Conservation (phyloP, 2,329 filamentous ascomycete species). For the Xylariaceae sp. region DNA sequence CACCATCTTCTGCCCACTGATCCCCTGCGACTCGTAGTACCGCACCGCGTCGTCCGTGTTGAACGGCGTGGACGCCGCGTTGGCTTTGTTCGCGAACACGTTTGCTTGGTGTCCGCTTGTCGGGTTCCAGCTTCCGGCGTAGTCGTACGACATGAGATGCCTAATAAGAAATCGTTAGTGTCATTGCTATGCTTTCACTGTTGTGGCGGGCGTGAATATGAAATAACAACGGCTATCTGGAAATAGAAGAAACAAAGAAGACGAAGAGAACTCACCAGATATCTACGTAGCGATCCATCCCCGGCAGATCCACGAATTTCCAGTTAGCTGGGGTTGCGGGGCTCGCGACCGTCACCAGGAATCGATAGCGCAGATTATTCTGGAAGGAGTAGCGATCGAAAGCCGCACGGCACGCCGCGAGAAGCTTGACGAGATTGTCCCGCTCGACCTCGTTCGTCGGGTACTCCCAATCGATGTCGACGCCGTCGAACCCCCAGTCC, state of each 20-base stretch:
- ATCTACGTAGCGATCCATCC: constrained; percentile 65
- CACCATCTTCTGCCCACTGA: constrained; percentile 70
- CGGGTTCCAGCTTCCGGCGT: constrained; percentile 71
- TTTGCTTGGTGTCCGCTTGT: constrained; percentile 74
- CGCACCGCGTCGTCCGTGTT: constrained; percentile 70
- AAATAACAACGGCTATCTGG: background rate
- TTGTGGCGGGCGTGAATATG: no score
- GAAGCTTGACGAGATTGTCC: constrained; percentile 50
- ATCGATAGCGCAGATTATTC: constrained; percentile 49
- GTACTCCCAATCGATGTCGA: constrained; percentile 66
- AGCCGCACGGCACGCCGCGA: constrained; percentile 51
- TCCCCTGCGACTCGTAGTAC: constrained; percentile 65
- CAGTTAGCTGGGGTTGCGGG: constrained; percentile 58
- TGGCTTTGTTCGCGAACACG: constrained; percentile 60
- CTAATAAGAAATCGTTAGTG: constrained; percentile 22
- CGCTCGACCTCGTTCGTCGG: constrained; percentile 50
- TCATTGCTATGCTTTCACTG: background rate
- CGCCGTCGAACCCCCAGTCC: constrained; percentile 67
- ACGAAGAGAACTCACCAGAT: constrained; percentile 52
- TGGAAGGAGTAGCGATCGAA: constrained; percentile 40
- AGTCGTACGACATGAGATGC: constrained; percentile 73
- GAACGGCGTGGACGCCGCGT: constrained; percentile 68
- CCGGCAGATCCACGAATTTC: constrained; percentile 55
- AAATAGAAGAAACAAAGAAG: background rate
- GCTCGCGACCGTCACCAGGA: constrained; percentile 58